Conservation (phyloP, 192 early-diverging fungal species). For the Dimargaris xerosporica region DNA sequence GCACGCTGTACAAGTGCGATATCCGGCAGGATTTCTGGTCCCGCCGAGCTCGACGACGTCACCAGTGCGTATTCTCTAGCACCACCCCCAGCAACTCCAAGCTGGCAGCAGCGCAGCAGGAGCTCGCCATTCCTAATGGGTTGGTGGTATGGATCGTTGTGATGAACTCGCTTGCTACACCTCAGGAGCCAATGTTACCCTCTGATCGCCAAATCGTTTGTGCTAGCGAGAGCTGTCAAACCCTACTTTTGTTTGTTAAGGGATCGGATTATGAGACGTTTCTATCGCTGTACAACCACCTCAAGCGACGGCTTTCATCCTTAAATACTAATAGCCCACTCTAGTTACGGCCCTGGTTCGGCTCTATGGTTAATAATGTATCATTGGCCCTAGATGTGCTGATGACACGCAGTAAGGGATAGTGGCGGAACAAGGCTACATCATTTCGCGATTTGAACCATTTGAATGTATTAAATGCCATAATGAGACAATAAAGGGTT, state of each 20-base stretch:
- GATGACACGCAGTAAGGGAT: neutral
- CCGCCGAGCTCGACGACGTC: conserved; percentile 11
- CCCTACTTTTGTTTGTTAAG: conserved; percentile 13
- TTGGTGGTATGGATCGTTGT: neutral
- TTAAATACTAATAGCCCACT: too few relatives aligned
- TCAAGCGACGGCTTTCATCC: conserved; percentile 2
- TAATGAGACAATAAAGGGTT: neutral
- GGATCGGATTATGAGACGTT: conserved; percentile 14
- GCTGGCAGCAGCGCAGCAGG: neutral
- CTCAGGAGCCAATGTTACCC: neutral
- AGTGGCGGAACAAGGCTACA: neutral
- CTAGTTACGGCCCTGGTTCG: too few relatives aligned
- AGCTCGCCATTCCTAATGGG: neutral
- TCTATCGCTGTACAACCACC: conserved; percentile 21
- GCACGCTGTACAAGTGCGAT: neutral
- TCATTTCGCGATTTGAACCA: neutral
- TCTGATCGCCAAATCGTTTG: neutral
- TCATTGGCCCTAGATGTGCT: neutral
- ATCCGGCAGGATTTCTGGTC: neutral
- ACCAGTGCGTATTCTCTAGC: neutral
- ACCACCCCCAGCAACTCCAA: neutral
- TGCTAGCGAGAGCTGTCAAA: neutral
- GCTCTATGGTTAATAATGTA: neutral
- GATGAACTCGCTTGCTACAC: conserved; percentile 24
- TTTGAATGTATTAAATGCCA: neutral